Evolutionary conservation across 805 yeast genomes (phyloP), one percentile per base, ranked within the genome.

Genomic region (Kazachstania africana): DNA sequence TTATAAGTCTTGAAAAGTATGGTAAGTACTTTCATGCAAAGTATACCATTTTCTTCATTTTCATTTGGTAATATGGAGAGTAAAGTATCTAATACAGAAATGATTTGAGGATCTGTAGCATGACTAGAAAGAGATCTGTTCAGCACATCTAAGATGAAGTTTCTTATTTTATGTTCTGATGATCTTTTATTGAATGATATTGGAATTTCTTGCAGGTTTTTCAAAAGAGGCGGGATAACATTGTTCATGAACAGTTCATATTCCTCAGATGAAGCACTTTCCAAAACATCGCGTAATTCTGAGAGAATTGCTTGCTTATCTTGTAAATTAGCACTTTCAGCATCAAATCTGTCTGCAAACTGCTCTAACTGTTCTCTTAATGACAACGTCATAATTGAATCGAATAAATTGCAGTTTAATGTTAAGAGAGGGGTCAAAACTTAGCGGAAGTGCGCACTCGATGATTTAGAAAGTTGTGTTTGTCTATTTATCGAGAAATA

Each of bases 21-120:
- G 12, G 96, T 83, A 30, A 87, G 66, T 34, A 84, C 77, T 50
- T 83, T 85, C 79, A 91, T 75, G 53, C 94, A 79, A 31, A 84
- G 64, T 1, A 85, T 83, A 31, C 97, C 97, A 53, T 91, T 91
- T 38, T 87, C 96, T 55, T 93, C 99, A 52, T 91, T 91, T 48
- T 93, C 99, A 12, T 60, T 64, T 13, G 69, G 72, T 36, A 88
- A 62, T 10, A 79, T 60, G 15, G 62, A 54, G 44, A 76, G 72
- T 33, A 88, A 59, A 6, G 32, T 59, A 22, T 71, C 76, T 45
- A 81, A 60, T 13, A 84, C 66, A 23, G 64, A 65, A 21, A 60
- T 59, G 1, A 87, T 75, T 51, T 75, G 75, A 0, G 80, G 80
- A 48, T 77, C 78, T 47, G 84, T 74, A 2, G 78, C 68, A 22